Base-by-base conservation (phyloP, 805 yeast genomes). In the Wickerhamiella parazyma region DNA sequence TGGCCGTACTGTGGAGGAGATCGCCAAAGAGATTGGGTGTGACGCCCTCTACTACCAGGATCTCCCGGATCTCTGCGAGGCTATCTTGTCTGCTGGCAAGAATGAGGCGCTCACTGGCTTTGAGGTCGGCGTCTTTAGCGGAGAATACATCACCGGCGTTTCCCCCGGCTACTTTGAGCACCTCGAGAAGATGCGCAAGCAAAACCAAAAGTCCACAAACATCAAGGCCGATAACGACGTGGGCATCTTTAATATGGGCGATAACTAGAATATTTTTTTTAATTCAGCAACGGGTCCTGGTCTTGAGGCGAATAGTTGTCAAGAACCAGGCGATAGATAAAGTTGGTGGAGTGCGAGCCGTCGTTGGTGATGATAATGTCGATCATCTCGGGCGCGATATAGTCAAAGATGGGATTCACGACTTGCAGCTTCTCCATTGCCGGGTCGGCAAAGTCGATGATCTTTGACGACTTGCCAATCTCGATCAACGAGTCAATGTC, bases 81-180 rank as follows among this genome's bases (percentile, higher is more conserved):
- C 95, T 56, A 86, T 95, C 62, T 63, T 67, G 48, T 64, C 74
- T 3, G 58, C 61, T 21, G 46, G 49, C 40, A 45, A 48, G 31
- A 52, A 49, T 16, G 51, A 56, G 12, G 17, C n/a, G 10, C 67
- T 81, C 47, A 66, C 68, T 20, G 73, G 78, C 33, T 91, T 86
- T 55, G 98, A 91, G 66, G 87, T 84, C 42, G 98, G 98, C 61
- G 98, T 91, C 11, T 91, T 91, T 63, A 91, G 94, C 9, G 98
- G 98, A 39, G 65, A 76, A 48, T 91, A 91, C 61, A 78, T 89
- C 48, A 91, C 98, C n/a, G 97, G 97, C 43, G 80, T 78, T 36
- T 95, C 85, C 61, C 80, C 81, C 55, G 73, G 74, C 38, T 87
- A 89, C 61, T 63, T 91, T 46, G 75, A 74, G 51, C 87, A 82